A percentile compares a stretch with the other conserved stretches of the same genome.
Evolutionary conservation across 2,329 filamentous ascomycete genomes (phyloP).

Genomic region (Neoscytalidium dimidiatum): DNA sequence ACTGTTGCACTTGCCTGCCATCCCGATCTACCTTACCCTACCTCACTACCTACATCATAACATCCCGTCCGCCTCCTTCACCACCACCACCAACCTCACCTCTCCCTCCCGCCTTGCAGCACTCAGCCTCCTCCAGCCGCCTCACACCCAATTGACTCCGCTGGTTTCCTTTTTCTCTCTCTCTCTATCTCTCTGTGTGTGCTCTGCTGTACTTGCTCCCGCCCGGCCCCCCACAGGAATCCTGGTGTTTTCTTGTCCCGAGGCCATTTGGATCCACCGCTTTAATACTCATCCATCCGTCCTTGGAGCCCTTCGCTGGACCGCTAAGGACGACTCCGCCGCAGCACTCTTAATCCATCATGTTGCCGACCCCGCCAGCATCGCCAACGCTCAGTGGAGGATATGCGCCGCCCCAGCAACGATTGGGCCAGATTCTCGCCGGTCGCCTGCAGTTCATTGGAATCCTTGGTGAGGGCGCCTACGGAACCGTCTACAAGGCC

Average conservation of each 20-base stretch:
- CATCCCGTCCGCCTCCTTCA: background rate
- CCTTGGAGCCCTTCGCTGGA: conserved; percentile 39
- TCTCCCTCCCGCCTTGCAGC: background rate
- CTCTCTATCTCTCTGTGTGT: too few species aligned
- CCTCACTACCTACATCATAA: background rate
- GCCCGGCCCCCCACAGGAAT: conserved; percentile 1
- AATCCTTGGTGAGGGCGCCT: conserved; percentile 90
- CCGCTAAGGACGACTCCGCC: conserved; percentile 36
- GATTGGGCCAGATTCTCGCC: conserved; percentile 80
- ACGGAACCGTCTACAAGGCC: conserved; percentile 93
- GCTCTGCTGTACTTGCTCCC: conserved; percentile 1
- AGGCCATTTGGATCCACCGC: background rate
- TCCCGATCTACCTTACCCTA: background rate
- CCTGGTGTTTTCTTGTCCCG: conserved; percentile 20
- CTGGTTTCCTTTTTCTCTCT: conserved; percentile 1
- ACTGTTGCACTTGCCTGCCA: conserved; percentile 13
- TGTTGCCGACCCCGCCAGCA: conserved; percentile 54
- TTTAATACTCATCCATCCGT: conserved; percentile 12
- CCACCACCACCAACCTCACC: conserved; percentile 1
- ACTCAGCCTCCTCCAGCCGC: background rate
- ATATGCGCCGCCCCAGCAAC: conserved; percentile 69
- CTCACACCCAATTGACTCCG: conserved; percentile 6
- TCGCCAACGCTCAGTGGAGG: conserved; percentile 48
- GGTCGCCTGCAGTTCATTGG: conserved; percentile 79
- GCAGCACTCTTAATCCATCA: conserved; percentile 31